Conservation (phyloP, 495 filamentous ascomycete species). For the Neurospora tetrasperma region DNA sequence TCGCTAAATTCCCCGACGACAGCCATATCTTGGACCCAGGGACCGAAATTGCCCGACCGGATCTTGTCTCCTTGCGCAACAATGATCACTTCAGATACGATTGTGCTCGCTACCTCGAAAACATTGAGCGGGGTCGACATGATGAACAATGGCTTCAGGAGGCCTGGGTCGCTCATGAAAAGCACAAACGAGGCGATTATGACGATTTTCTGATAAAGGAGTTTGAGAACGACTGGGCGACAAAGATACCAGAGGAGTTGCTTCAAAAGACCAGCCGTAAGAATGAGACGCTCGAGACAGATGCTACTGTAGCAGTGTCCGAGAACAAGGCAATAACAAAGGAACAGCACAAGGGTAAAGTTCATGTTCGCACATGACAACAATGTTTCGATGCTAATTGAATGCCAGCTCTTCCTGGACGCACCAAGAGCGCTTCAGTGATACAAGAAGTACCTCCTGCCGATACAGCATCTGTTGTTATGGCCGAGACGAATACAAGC, state of each 20-base stretch:
- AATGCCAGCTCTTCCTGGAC: neutral
- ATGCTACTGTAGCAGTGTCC: neutral
- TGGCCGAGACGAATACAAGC: neutral
- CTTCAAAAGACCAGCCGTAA: neutral
- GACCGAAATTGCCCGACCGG: conserved; percentile 24
- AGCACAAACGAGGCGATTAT: conserved; percentile 57
- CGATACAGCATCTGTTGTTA: neutral
- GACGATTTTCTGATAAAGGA: conserved; percentile 56
- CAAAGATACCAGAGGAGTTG: conserved; percentile 36
- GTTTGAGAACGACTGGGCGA: conserved; percentile 62
- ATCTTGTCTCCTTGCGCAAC: conserved; percentile 27
- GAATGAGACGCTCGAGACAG: neutral
- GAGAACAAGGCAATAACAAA: neutral
- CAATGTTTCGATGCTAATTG: neutral
- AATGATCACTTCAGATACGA: conserved; percentile 38
- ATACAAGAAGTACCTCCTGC: neutral
- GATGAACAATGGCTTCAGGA: conserved; percentile 56
- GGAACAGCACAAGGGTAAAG: neutral
- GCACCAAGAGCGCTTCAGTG: neutral
- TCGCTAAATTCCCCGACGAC: conserved; percentile 46
- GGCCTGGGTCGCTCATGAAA: conserved; percentile 51
- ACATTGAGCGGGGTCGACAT: conserved; percentile 51
- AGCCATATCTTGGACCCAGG: conserved; percentile 22
- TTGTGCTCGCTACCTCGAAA: conserved; percentile 33
- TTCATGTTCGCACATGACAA: neutral